Evolutionary conservation across 192 early-diverging fungal genomes (phyloP).

Genomic region (Chytriomyces sp.): DNA sequence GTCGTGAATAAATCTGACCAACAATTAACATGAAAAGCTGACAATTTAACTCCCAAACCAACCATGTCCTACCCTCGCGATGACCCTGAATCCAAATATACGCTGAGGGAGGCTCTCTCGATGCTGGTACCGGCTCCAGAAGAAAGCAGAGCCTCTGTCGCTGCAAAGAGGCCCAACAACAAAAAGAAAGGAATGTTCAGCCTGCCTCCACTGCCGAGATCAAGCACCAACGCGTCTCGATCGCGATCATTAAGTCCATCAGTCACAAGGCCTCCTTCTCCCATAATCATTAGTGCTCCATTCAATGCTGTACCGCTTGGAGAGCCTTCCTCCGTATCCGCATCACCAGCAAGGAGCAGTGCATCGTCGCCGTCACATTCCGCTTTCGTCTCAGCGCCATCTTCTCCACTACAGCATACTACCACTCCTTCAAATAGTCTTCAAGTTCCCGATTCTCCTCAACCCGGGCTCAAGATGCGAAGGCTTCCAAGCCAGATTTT

Average conservation of each 20-base stretch:
- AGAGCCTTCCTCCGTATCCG: no score
- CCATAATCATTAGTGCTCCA: not conserved
- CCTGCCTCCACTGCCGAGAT: not conserved
- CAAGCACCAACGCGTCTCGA: not conserved
- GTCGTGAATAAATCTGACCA: no score
- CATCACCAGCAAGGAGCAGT: no score
- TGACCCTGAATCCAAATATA: not conserved
- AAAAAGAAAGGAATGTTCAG: not conserved
- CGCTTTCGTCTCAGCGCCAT: not conserved
- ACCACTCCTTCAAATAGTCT: not conserved
- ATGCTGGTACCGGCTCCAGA: constrained; percentile 18
- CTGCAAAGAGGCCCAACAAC: not conserved
- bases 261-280: not conserved
- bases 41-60: no score
- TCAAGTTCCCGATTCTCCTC: not conserved
- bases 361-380: not conserved
- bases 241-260: not conserved
- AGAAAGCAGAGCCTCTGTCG: not conserved
- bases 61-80: no score
- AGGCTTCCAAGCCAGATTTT: not conserved
- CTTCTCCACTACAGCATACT: not conserved
- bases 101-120: constrained; percentile 16
- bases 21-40: no score
- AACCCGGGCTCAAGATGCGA: not conserved
- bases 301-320: not conserved